phyloP scores from a whole-genome alignment of 1,284 basidiomycete species.

The Stereum hirsutum region DNA sequence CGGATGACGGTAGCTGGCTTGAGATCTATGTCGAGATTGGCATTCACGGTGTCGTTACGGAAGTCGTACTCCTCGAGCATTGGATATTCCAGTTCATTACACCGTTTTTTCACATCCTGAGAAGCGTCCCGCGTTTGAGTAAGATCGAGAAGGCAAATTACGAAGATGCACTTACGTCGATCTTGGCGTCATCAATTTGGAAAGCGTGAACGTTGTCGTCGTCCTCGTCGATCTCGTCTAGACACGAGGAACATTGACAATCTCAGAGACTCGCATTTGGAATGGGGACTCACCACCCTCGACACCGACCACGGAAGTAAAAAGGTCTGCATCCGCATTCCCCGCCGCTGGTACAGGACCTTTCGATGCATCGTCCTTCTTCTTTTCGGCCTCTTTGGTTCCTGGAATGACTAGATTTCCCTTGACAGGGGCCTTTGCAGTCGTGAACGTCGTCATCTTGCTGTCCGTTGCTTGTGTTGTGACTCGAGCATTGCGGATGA shows the following conservation, averaged over 20 bases:
- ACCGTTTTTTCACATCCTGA: constrained; percentile 87
- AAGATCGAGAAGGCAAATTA: neutral
- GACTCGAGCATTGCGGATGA: constrained; percentile 78
- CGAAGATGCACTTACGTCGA: constrained; percentile 56
- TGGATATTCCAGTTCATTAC: constrained; percentile 91
- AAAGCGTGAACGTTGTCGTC: constrained; percentile 95
- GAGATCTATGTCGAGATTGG: constrained; percentile 93
- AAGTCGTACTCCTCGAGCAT: constrained; percentile 99
- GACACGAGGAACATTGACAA: constrained; percentile 7
- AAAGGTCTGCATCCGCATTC: constrained; percentile 63
- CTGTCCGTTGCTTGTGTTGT: constrained; percentile 54
- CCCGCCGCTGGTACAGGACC: constrained; percentile 21
- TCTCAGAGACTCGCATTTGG: neutral
- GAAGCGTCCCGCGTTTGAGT: neutral
- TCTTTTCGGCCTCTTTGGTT: constrained; percentile 63
- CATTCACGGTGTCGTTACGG: constrained; percentile 89
- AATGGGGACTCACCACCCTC: constrained; percentile 57
- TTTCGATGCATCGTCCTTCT: constrained; percentile 42
- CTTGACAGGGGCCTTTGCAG: constrained; percentile 73
- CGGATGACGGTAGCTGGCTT: constrained; percentile 95
- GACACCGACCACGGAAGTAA: constrained; percentile 88
- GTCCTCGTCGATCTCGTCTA: constrained; percentile 94
- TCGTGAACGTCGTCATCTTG: constrained; percentile 74
- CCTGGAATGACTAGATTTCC: constrained; percentile 82
- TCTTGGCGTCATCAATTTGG: constrained; percentile 85